These are phyloP conservation scores for Phytophthora syringae DNA, from an alignment of 352 stramenopile species.

Conservation along the genomic window DNA sequence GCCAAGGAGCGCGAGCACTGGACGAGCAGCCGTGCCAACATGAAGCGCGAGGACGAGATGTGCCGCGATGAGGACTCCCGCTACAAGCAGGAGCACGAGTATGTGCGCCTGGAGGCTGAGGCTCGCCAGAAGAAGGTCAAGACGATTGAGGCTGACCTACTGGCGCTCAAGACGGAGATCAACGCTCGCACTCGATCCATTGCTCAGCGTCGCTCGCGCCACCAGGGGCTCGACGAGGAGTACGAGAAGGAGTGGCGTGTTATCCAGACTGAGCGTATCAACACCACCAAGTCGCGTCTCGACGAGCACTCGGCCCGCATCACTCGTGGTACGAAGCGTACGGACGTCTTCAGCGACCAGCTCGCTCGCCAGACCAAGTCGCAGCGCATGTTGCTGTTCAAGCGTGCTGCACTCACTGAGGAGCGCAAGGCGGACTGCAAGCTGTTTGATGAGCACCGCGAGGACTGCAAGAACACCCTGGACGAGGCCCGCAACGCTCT, in stretches of 20 bases:
- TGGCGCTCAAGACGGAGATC: slow-evolving; percentile 85
- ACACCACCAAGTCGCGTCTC: slow-evolving; percentile 68
- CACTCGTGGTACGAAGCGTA: slow-evolving; percentile 82
- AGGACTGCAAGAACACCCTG: slow-evolving; percentile 81
- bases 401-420: slow-evolving; percentile 84
- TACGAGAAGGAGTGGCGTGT: slow-evolving; percentile 89
- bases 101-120: slow-evolving; percentile 72
- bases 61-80: slow-evolving; percentile 83
- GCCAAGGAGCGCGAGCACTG: slow-evolving; percentile 91
- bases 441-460: slow-evolving; percentile 86
- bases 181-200: slow-evolving; percentile 70
- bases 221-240: slow-evolving; percentile 80
- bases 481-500: slow-evolving; percentile 75
- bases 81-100: slow-evolving; percentile 89
- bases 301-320: slow-evolving; percentile 75
- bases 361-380: slow-evolving; percentile 82
- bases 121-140: slow-evolving; percentile 87
- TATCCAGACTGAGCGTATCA: slow-evolving; percentile 66
- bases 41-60: slow-evolving; percentile 91
- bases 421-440: slow-evolving; percentile 83
- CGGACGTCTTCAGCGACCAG: slow-evolving; percentile 84
- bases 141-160: slow-evolving; percentile 77
- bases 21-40: slow-evolving; percentile 87
- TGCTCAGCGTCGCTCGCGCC: slow-evolving; percentile 73
- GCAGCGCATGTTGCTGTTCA: slow-evolving; percentile 88